Evolutionary conservation across 768 basidiomycete species (phyloP), one percentile per base, ranked within the genome.

Genomic region (Leccinum disarticulatum): DNA sequence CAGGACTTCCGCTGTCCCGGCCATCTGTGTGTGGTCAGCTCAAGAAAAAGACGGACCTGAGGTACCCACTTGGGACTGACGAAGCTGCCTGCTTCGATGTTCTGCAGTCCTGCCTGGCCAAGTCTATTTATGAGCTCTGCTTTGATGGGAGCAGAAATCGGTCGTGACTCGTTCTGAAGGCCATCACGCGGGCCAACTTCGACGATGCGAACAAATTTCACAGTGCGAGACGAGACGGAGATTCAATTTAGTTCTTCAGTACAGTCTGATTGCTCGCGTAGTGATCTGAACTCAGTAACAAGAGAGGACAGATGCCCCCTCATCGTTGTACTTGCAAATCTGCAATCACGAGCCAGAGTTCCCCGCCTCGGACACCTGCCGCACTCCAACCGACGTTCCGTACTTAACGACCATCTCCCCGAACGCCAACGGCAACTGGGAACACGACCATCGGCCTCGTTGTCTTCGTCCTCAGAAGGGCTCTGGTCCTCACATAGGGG

Each of bases 31-130:
- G 17, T 17, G 51, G 54, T 33, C 54, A 19, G 51, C 19, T 33
- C 10, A 2, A 1, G 59, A 51, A 35, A 49, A 4, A 2, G 31
- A 65, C 68, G 22, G 19, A 68, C 93, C 83, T 95, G 94, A 0
- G 93, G 93, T 25, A 95, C 90, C 90, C 92, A 93, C 75, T 94
- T 94, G 0, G 90, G 90, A 72, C 91, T 91, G 59, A 95, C 94
- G 69, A 95, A 94, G 70, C 92, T 93, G 7, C 94, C 94, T 1
- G 85, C 84, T 73, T 95, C 93, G 63, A 95, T 87, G 57, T 78
- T 83, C 61, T 77, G 76, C 66, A 86, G 70, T 0, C 92, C 94
- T 10, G 91, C 87, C 17, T 70, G 71, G 3, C 82, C 83, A 11
- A 98, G 83, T 13, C 86, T 77, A 61, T 91, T 83, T 57, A 98